Base-by-base conservation (phyloP, 345 rosid genomes). In the Eucalyptus dawsonii region DNA sequence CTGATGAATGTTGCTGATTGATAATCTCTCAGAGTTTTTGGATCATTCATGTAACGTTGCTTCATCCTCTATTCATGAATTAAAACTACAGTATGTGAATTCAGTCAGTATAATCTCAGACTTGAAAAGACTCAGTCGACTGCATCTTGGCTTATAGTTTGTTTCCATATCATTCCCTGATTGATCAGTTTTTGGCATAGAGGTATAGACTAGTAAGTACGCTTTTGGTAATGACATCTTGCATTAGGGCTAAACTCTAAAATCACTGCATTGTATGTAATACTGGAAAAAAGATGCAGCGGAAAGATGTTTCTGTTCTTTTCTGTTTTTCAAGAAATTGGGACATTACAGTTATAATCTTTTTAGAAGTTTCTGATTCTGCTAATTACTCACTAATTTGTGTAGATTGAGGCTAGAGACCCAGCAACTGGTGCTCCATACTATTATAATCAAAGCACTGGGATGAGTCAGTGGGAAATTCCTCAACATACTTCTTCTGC, bases 391-490 rank as follows among this genome's bases (percentile, higher is more conserved):
- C 65, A 72, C 83, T 72, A 65, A 88, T 89, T 83, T 69, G 12
- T 92, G 80, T 92, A 98, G 99, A 94, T 94, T 89, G 99, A 94
- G 91, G 97, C 94, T 86, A 95, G 93, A 91, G 99, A 97, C 89
- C 99, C 97, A 53, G 90, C 94, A 8, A 94, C 91, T 88, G 97
- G 98, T 88, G 94, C 92, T 93, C 89, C 93, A 27, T 97, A 97
- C 92, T 97, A 94, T 93, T 95, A 93, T 91, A 95, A 97, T 89
- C 94, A 93, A 90, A 93, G 91, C 80, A 93, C 93, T 4, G 97
- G 98, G 88, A 91, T 88, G 86, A 93, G 91, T 90, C 99, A 97
- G 92, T 98, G 99, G 99, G 97, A 96, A 94, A 95, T 91, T 93
- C 98, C 99, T 87, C 87, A 90, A 89, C 96, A 94, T 91, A 89